Base-by-base conservation (phyloP, 495 filamentous ascomycete genomes). In the Tuber melanosporum region DNA sequence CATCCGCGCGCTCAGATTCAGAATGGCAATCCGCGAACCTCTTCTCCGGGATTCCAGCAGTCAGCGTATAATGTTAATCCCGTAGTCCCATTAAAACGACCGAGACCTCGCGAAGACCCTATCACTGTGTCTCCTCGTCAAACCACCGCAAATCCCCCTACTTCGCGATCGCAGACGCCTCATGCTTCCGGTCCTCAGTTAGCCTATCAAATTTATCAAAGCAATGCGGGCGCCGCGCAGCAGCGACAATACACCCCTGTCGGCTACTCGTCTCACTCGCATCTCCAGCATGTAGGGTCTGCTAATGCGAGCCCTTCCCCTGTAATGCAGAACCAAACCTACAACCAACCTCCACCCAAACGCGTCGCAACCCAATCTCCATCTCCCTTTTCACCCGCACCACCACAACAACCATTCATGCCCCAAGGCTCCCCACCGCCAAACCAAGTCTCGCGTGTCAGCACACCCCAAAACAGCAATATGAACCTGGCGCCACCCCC, bases 151-250 rank as follows among this genome's bases (percentile, higher is more conserved):
- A 91, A 91, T 83, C 84, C 94, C 42, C 89, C 92, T 45, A 90
- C 89, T 47, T 97, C 95, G 84, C 93, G 94, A 84, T 94, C 95
- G 79, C 94, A 97, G 80, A 98, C 95, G 44, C 95, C 95, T 39
- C 77, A 83, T 69, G 80, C 82, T n/a, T 82, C 83, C 47, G 80
- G 77, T 26, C 75, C 74, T 14, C 79, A 81, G 52, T 78, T 83
- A 49, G 79, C 82, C 70, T 83, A 83, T 72, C 82, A 83, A 57
- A 80, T 83, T 66, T 83, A 83, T 73, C 82, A 81, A 77, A 83
- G 75, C 73, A 82, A 75, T 45, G 91, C 93, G 80, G 92, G 96
- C 79, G 86, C 89, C 80, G 85, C 87, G 72, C 87, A 89, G 78
- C 70, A 88, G 86, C 79, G 86, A 83, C 80, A 88, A 87, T 88